Conservation (phyloP, 2,329 filamentous ascomycete species). For the Alternaria alternata region DNA sequence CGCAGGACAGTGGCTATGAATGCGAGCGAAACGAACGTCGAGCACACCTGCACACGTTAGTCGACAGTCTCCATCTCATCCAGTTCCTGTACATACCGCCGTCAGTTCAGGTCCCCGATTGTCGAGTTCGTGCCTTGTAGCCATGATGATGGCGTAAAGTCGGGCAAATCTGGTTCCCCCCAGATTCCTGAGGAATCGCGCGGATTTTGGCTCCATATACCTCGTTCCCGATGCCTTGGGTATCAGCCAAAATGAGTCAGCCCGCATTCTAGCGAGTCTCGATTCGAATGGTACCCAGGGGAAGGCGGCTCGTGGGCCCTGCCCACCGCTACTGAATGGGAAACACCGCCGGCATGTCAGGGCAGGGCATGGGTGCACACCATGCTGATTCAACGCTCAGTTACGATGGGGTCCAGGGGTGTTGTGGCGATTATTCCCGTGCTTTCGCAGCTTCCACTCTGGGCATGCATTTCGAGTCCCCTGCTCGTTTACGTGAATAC, state of each 20-base stretch:
- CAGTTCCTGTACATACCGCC: conserved; percentile 33
- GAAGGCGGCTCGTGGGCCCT: conserved; percentile 12
- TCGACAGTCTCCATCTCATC: background rate
- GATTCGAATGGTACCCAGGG: conserved; percentile 16
- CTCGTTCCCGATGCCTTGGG: conserved; percentile 16
- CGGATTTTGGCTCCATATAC: conserved; percentile 27
- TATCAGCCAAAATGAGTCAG: conserved; percentile 9
- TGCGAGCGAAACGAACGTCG: conserved; percentile 53
- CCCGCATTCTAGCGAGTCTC: conserved; percentile 13
- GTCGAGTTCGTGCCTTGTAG: conserved; percentile 15
- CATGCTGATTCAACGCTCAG: conserved; percentile 10
- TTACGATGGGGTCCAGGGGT: background rate
- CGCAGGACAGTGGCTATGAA: conserved; percentile 50
- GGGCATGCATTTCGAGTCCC: background rate
- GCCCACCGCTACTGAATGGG: conserved; percentile 5
- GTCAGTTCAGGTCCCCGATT: conserved; percentile 44
- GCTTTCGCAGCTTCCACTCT: background rate
- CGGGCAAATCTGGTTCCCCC: conserved; percentile 25
- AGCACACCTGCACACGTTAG: conserved; percentile 36
- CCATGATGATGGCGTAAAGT: conserved; percentile 28
- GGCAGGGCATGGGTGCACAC: conserved; percentile 3
- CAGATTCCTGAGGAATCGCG: conserved; percentile 15
- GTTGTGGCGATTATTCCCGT: background rate
- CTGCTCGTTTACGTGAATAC: background rate
- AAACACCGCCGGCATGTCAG: conserved; percentile 7